These are phyloP conservation scores for Phytophthora fragariaefolia DNA, from an alignment of 352 stramenopile species.

Conservation along the genomic window DNA sequence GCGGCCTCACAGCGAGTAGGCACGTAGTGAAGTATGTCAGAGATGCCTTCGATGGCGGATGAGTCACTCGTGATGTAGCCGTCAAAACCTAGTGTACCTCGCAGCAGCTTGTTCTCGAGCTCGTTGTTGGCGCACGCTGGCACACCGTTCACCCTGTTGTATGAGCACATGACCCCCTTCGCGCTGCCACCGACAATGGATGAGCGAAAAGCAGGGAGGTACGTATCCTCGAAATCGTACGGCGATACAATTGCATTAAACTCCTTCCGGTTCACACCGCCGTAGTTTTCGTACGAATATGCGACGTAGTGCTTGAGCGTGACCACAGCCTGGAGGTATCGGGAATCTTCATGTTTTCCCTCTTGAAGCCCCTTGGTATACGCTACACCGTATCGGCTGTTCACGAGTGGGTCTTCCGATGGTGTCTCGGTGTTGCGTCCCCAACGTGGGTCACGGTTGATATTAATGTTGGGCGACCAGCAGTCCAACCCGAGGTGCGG, in stretches of 20 bases:
- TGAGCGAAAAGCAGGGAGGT: constrained; percentile 85
- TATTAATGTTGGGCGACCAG: constrained; percentile 95
- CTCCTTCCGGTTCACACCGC: constrained; percentile 61
- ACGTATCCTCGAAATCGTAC: constrained; percentile 93
- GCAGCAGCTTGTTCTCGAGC: constrained; percentile 74
- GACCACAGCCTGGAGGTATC: constrained; percentile 78
- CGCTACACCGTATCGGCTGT: constrained; percentile 84
- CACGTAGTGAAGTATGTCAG: constrained; percentile 72
- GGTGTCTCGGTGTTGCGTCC: constrained; percentile 92
- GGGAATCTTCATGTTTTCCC: constrained; percentile 41
- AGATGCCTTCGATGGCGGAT: constrained; percentile 87
- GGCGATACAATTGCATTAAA: constrained; percentile 91
- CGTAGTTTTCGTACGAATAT: constrained; percentile 87
- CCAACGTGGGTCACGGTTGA: constrained; percentile 93
- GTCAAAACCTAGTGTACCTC: constrained; percentile 86
- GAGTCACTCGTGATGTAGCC: constrained; percentile 96
- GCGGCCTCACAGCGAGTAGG: constrained; percentile 61
- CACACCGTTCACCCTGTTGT: constrained; percentile 96
- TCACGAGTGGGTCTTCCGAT: constrained; percentile 92
- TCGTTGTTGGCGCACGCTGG: constrained; percentile 92
- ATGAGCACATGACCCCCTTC: constrained; percentile 95
- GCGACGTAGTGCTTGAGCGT: constrained; percentile 95
- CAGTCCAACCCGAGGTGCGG: constrained; percentile 87
- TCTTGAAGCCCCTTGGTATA: constrained; percentile 91
- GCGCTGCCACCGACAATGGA: constrained; percentile 83